Evolutionary conservation across 805 yeast genomes (phyloP), one percentile per base, ranked within the genome.

Genomic region (Pichia manshurica): DNA sequence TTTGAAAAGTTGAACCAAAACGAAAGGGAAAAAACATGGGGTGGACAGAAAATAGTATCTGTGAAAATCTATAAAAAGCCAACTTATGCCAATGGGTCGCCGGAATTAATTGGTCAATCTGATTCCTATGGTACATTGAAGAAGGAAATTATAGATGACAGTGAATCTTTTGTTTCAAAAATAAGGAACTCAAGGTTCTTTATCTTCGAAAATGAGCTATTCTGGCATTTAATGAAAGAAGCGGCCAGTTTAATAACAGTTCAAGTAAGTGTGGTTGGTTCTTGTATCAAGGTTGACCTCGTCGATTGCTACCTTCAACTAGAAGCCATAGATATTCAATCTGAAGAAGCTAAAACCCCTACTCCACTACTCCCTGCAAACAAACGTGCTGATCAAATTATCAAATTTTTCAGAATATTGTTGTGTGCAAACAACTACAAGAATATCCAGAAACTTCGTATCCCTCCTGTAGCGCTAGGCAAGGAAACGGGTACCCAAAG

Each of bases 161-260:
- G 45, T 2, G 49, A 52, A 3, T 49, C 54, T 23, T 52, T 82
- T 19, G 72, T 74, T 42, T 75, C 74, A 21, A 82, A 78, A 56
- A 78, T 91, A 23, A 73, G 76, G 33, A 77, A 68, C 44, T 89
- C 95, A 0, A 73, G 96, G 41, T 81, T 76, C 53, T 77, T 79
- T 50, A 70, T 90, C 7, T 91, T 91, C 67, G 98, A 91, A 60
- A 93, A 87, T 58, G 98, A 91, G 63, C 70, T 91, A 46, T 87
- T 87, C 68, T 79, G 78, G 63, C 89, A 83, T 56, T 65, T 91
- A 47, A 73, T 82, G 21, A 78, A 81, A 53, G 99, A 91, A 64
- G 87, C 95, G 1, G 74, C 82, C 28, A 61, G 72, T 5, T 68
- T 91, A 49, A 74, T 82, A 9, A 78, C 88, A 17, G 79, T 81